phyloP scores from a whole-genome alignment of 306 rosid genomes.

The Quercus rubra region DNA sequence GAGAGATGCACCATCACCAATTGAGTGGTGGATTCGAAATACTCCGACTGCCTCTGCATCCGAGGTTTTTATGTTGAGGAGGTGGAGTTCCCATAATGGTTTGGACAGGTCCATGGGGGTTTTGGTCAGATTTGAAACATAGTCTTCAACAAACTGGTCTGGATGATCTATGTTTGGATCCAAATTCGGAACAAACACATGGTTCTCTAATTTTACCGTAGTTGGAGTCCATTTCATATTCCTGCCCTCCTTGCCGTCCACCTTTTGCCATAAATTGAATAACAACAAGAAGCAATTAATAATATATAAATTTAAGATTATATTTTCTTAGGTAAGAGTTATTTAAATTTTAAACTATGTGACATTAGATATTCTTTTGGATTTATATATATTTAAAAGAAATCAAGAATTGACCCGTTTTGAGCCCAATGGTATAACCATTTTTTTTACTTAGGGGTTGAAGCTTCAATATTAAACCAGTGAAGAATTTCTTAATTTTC shows the following conservation, averaged over 20 bases:
- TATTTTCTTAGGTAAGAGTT: too few species aligned
- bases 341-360: too few species aligned
- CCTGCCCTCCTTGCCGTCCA: neutral
- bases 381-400: too few species aligned
- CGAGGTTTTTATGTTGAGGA: slow-evolving; percentile 53
- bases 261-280: neutral
- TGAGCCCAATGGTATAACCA: too few species aligned
- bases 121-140: slow-evolving; percentile 47
- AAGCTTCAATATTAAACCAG: too few species aligned
- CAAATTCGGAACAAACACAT: slow-evolving; percentile 41
- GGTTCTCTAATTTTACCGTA: slow-evolving; percentile 41
- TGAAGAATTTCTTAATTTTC: too few species aligned
- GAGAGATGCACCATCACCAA: slow-evolving; percentile 75
- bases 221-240: slow-evolving; percentile 29
- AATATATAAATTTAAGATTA: too few species aligned
- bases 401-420: neutral
- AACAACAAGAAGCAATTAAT: neutral
- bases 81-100: slow-evolving; percentile 68
- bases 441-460: too few species aligned
- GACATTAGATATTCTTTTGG: too few species aligned
- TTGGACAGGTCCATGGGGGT: slow-evolving; percentile 46
- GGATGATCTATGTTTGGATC: slow-evolving; percentile 29
- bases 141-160: slow-evolving; percentile 45
- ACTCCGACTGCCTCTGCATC: slow-evolving; percentile 42
- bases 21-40: slow-evolving; percentile 55